Evolutionary conservation across 352 stramenopile species (phyloP), one percentile per base, ranked within the genome.

Genomic region (Globisporangium irregulare): DNA sequence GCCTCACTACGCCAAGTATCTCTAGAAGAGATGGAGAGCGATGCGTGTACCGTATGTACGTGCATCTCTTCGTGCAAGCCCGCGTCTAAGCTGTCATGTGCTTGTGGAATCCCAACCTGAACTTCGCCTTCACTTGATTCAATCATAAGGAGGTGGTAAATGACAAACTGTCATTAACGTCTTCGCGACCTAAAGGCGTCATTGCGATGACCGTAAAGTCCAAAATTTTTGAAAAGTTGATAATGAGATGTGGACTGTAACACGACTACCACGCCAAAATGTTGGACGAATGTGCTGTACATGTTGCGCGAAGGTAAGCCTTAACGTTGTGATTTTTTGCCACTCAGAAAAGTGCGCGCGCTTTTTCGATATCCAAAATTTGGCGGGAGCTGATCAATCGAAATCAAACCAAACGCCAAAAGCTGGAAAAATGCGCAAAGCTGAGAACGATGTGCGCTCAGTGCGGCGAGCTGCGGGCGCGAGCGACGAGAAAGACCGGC

Each of bases 401-500:
- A 46, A 46, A 29, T 58, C 10, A 58, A 58, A 43, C 14, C 36
- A 43, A 43, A 43, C 36, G 10, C 36, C 10, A 43, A 43, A 59
- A 59, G 27, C 55, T 15, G 7, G n/a, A 10, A 46, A 18, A 14
- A 48, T 48, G 55, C 55, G 25, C 3, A 61, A 29, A 41, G 55
- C 29, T 22, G 24, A 7, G 29, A 48, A 36, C 10, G 20, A 61
- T 61, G 55, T 20, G 6, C 55, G 55, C 18, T 22, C 55, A 20
- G 18, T 20, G 55, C 55, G 29, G 55, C 55, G 55, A 27, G 12
- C 18, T 48, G 55, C 55, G 7, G 61, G 48, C 22, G 10, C 8
- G 2, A 46, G 15, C 32, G 53, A 62, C 53, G 62, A 68, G 51
- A 68, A 62, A 38, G 38, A 57, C 18, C 8, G 15, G 15, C 63